phyloP scores from a whole-genome alignment of 345 rosid genomes.

The Linum trigynum region DNA sequence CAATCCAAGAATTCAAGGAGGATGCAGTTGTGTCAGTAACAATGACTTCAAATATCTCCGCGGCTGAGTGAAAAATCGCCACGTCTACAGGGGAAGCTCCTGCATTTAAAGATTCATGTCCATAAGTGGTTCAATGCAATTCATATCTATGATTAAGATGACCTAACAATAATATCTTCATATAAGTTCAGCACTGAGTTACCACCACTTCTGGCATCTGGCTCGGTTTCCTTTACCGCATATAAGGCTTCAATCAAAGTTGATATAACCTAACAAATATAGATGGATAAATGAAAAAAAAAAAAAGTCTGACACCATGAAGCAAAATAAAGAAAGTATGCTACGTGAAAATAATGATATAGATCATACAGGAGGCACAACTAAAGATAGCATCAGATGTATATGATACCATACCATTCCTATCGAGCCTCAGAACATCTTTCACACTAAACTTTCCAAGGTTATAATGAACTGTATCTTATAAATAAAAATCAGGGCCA shows the following conservation, averaged over 20 bases:
- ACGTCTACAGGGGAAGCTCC: slow-evolving; percentile 83
- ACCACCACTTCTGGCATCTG: slow-evolving; percentile 58
- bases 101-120: slow-evolving; percentile 30
- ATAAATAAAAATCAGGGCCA: not conserved
- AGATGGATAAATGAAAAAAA: not conserved
- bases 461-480: not conserved
- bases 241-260: slow-evolving; percentile 79
- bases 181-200: slow-evolving; percentile 8
- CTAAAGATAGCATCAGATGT: not conserved
- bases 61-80: slow-evolving; percentile 93
- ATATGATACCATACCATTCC: not conserved
- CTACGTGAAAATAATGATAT: too few relatives aligned
- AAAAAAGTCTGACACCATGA: not conserved
- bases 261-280: slow-evolving; percentile 46
- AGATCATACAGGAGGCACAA: too few relatives aligned
- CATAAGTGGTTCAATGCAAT: slow-evolving; percentile 3
- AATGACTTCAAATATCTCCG: slow-evolving; percentile 89
- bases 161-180: slow-evolving; percentile 10
- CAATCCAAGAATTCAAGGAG: slow-evolving; percentile 85
- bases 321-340: not conserved
- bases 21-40: slow-evolving; percentile 82
- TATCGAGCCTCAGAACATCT: not conserved
- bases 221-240: slow-evolving; percentile 69
- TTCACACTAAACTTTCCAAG: too few relatives aligned
- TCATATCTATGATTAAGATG: slow-evolving; percentile 10